phyloP scores from a whole-genome alignment of 2,329 filamentous ascomycete species.

The Alternaria triticina region DNA sequence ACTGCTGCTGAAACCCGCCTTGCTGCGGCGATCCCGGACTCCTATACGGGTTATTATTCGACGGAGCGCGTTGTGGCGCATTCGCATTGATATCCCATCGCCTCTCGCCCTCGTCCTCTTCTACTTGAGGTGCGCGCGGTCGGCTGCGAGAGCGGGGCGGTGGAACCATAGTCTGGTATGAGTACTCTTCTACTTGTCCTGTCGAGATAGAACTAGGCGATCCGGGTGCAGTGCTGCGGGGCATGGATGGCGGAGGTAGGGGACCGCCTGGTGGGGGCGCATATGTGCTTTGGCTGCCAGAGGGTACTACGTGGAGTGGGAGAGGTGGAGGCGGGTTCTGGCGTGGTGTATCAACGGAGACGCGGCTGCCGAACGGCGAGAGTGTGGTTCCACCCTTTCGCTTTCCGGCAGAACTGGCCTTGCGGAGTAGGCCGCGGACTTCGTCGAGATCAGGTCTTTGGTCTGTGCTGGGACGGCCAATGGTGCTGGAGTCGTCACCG shows the following conservation, averaged over 20 bases:
- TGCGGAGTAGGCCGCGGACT: constrained; percentile 53
- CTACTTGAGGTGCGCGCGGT: constrained; percentile 18
- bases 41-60: constrained; percentile 25
- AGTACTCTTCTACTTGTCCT: constrained; percentile 40
- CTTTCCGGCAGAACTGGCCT: constrained; percentile 54
- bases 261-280: constrained; percentile 25
- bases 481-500: constrained; percentile 47
- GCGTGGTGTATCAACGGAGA: constrained; percentile 23
- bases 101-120: constrained; percentile 25
- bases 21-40: constrained; percentile 6
- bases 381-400: constrained; percentile 43
- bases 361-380: constrained; percentile 26
- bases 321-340: constrained; percentile 38
- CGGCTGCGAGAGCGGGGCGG: constrained; percentile 34
- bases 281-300: constrained; percentile 28
- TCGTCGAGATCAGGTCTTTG: constrained; percentile 54
- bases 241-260: constrained; percentile 16
- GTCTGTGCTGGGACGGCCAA: constrained; percentile 52
- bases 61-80: not conserved
- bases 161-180: constrained; percentile 42
- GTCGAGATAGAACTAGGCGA: constrained; percentile 44
- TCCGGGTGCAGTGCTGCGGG: constrained; percentile 31
- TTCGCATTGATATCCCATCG: constrained; percentile 14
- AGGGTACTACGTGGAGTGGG: constrained; percentile 35
- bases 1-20: not conserved